Evolutionary conservation across 305 asterid genomes (phyloP), one percentile per base, ranked within the genome.

Genomic region (Plantago lanceolata): DNA sequence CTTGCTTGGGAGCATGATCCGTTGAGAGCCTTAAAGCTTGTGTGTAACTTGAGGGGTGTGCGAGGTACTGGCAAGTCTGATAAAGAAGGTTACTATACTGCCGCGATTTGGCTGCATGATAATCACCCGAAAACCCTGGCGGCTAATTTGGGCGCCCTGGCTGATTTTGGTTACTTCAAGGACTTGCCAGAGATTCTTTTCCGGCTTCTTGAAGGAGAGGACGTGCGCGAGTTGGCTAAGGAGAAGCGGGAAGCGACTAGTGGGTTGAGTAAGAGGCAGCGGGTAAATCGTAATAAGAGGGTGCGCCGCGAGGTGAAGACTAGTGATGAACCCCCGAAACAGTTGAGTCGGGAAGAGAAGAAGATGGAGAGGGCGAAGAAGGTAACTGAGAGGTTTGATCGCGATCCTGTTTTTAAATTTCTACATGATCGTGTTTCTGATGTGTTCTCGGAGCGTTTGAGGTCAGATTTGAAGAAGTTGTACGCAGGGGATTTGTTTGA

Each of bases 401-500:
- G 3, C 2, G 80, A 82, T 65, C 43, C 9, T 24, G n/a, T 48
- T 26, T 82, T 69, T 58, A 57, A 63, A 35, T 75, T 72, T 31
- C 57, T 82, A 64, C 76, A 82, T 16, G 73, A 75, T 49, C 19
- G 21, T 19, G 58, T 82, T 0, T 61, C 72, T 4, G 16, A 13
- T 28, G 26, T 79, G 4, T 82, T 82, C 29, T 74, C 73, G 0
- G 82, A 74, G 70, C 21, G 64, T 11, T 60, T 82, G 73, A 82
- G 57, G 62, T 50, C 17, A 0, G 85, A 82, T 54, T 0, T 79
- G 48, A 60, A 77, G 24, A 66, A 33, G 7, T 59, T 70, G 35
- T 68, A 67, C 31, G 64, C 71, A 8, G 76, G 75, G 4, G 59
- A 75, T 2, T 6, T 57, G 6, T 26, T 47, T 0, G 63, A 64